Evolutionary conservation across 768 basidiomycete species (phyloP).

Genomic region (Termitomyces sp.): DNA sequence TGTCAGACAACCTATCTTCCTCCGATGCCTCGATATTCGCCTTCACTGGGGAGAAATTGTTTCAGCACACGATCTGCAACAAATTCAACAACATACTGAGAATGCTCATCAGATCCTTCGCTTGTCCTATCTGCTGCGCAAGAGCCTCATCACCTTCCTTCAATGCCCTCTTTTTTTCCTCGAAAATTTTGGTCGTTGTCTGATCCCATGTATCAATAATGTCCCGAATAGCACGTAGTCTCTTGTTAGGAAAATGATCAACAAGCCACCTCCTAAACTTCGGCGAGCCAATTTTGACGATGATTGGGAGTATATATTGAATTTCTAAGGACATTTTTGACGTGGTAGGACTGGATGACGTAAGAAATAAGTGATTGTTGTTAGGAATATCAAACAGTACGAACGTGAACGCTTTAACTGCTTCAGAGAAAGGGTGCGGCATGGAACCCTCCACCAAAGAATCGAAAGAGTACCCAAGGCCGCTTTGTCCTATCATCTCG

Average conservation of each 20-base stretch:
- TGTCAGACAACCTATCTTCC: constrained; percentile 4
- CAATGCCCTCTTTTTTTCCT: background rate
- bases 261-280: constrained; percentile 11
- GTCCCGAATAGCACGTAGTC: background rate
- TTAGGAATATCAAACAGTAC: background rate
- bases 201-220: constrained; percentile 5
- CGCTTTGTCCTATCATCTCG: background rate
- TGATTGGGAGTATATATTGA: background rate
- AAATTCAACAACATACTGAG: background rate
- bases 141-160: background rate
- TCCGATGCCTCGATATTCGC: constrained; percentile 13
- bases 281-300: constrained; percentile 10
- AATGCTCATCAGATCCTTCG: background rate
- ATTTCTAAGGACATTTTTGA: background rate
- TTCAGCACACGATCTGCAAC: background rate
- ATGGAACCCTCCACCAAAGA: background rate
- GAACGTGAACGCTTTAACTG: constrained; percentile 2
- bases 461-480: background rate
- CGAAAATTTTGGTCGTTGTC: background rate
- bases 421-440: constrained; percentile 4
- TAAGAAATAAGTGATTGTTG: background rate
- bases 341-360: background rate
- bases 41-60: background rate
- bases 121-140: background rate
- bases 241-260: constrained; percentile 5